Conservation (phyloP, 2,329 filamentous ascomycete genomes). For the Monilinia vaccinii-corymbosi region DNA sequence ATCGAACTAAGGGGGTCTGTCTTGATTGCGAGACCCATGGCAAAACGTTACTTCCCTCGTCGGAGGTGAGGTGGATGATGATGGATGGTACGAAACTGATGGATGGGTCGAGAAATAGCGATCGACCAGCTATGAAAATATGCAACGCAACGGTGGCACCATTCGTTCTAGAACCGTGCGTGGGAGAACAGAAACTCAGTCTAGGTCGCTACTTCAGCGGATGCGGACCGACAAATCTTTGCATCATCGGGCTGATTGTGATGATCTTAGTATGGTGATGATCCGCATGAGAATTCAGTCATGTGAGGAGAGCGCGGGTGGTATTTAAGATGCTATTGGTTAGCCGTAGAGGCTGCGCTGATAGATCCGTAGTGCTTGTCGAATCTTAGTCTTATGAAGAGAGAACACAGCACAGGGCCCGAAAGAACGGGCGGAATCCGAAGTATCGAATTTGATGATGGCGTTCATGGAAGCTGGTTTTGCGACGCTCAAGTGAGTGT, state of each 20-base stretch:
- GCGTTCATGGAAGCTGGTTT: too few relatives aligned
- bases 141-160: neutral
- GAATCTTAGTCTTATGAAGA: neutral
- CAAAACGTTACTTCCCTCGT: neutral
- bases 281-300: neutral
- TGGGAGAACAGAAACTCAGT: neutral
- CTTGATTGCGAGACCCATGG: neutral
- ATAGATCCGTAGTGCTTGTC: neutral
- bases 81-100: neutral
- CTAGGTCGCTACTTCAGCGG: neutral
- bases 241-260: neutral
- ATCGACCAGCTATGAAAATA: neutral
- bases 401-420: neutral
- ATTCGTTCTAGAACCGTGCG: neutral
- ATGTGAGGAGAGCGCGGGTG: neutral
- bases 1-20: neutral
- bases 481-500: too few relatives aligned
- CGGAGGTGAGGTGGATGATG: neutral
- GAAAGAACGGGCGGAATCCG: neutral
- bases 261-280: neutral
- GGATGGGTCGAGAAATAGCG: neutral
- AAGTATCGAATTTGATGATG: neutral
- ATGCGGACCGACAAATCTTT: neutral
- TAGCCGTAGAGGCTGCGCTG: neutral
- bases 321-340: neutral